These are phyloP conservation scores for Mycena vulgaris DNA, from an alignment of 768 basidiomycete genomes.

Conservation along the genomic window DNA sequence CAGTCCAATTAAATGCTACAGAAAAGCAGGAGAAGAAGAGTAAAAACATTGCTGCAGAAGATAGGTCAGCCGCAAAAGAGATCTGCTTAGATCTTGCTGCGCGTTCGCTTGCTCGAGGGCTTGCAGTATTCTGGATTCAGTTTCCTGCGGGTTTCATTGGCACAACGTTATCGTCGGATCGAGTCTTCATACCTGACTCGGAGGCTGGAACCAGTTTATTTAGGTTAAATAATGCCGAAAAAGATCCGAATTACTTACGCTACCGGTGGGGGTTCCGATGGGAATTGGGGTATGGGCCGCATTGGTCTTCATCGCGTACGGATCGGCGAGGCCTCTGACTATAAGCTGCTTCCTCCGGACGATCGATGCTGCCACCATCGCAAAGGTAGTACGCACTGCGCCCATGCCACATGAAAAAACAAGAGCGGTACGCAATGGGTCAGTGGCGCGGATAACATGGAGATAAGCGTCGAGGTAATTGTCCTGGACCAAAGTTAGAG, in stretches of 20 bases:
- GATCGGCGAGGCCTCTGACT: slow-evolving; percentile 78
- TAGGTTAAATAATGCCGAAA: slow-evolving; percentile 1
- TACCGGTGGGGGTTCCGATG: slow-evolving; percentile 29
- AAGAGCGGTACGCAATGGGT: slow-evolving; percentile 85
- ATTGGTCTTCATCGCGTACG: slow-evolving; percentile 68
- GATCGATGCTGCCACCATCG: slow-evolving; percentile 95
- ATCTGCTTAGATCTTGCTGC: slow-evolving; percentile 85
- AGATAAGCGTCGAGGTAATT: slow-evolving; percentile 97
- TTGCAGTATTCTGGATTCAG: slow-evolving; percentile 73
- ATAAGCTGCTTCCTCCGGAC: slow-evolving; percentile 86
- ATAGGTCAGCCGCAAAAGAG: slow-evolving; percentile 83
- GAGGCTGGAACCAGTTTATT: slow-evolving; percentile 35
- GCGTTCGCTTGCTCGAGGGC: slow-evolving; percentile 82
- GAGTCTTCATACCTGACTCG: slow-evolving; percentile 30
- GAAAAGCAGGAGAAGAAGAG: not conserved
- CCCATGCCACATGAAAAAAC: slow-evolving; percentile 99
- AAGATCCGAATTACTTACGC: slow-evolving; percentile 49
- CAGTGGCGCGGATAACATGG: slow-evolving; percentile 81
- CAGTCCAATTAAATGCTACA: slow-evolving; percentile 9
- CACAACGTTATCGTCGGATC: not conserved
- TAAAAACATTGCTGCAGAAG: slow-evolving; percentile 83
- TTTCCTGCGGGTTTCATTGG: slow-evolving; percentile 43
- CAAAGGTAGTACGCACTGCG: slow-evolving; percentile 95
- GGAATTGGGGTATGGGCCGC: slow-evolving; percentile 17
- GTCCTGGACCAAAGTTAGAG: slow-evolving; percentile 63